Base-by-base conservation (phyloP, 495 filamentous ascomycete genomes). In the Penicillium lividum region DNA sequence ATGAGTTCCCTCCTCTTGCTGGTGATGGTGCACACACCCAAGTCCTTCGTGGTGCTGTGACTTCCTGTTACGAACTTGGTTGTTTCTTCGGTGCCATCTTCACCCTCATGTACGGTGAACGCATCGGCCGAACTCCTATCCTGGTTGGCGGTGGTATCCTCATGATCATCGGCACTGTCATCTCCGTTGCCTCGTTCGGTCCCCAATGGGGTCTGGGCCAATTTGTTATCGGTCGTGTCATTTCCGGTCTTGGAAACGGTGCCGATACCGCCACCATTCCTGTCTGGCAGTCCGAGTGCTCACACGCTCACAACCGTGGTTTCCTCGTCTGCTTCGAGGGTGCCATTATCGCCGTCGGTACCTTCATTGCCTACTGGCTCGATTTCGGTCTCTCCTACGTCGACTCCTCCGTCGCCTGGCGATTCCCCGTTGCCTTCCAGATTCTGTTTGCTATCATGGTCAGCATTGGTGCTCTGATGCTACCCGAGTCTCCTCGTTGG, bases 321-420 rank as follows among this genome's bases (percentile, higher is more conserved):
- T 83, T 91, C 25, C 77, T 92, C 52, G 89, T 93, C 67, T 92
- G 89, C 72, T 89, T 93, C 65, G 88, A 92, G 69, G 90, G 90
- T 62, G 86, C 83, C 44, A 80, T 85, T 56, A 91, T 92, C 57
- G 89, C 89, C 27, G 88, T 92, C 61, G 90, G 90, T 85, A 77
- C 74, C 52, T 73, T 91, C 43, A 85, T 92, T 29, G 88, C 89
- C 28, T 93, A 93, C 76, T 93, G 90, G 90, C 79, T 93, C 56
- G 89, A 92, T 63, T 93, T 89, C 59, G 90, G 89, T 45, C 80
- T 86, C 31, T 84, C 82, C 8, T 93, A 88, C 64, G 73, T 71
- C 50, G 31, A 69, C n/a, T 49, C 31, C 34, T 70, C 67, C 11
- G 64, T 71, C 33, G 64, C 68, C 13, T 90, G 87, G 87, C 76